Base-by-base conservation (phyloP, 192 early-diverging fungal genomes). In the Coemansia sp. region DNA sequence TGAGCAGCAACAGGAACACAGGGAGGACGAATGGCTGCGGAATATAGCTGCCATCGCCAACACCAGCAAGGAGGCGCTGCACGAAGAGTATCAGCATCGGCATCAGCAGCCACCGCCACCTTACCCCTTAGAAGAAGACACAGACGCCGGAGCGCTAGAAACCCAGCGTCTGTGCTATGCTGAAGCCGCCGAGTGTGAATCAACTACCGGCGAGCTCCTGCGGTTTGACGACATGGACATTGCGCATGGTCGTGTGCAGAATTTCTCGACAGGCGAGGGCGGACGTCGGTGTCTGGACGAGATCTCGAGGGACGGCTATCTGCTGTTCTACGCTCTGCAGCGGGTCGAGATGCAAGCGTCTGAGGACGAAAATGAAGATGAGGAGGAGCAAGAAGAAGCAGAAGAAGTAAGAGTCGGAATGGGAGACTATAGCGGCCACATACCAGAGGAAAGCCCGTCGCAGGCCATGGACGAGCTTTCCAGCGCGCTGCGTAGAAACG, bases 241-340 rank as follows among this genome's bases (percentile, higher is more conserved):
- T 8, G 60, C 41, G 6, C 61, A 76, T 15, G 73, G 72, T 48
- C 84, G 86, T 8, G 73, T 86, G 22, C 80, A 72, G 61, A 45
- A 54, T 41, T 74, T 84, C 42, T 47, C 66, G 16, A 60, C 69
- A 0, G 43, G 65, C 41, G 76, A 73, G 39, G 71, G 76, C 57
- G 67, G 61, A 10, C 70, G 66, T 46, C 64, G 22, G 55, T 78
- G 80, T 62, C 84, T 84, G 64, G 69, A 48, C 48, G 87, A 82
- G 67, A 82, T 83, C 13, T 69, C 68, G 21, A 60, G 66, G 16
- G 85, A 88, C 70, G 88, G 82, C 0, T 91, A 91, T 61, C 73
- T 91, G 43, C 71, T 89, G 36, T 89, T 89, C 58, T 91, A 91
- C 61, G 87, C 84, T 37, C 74, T 91, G 37, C 83, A 88, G 62